Base-by-base conservation (phyloP, 2,329 filamentous ascomycete species). In the Ramichloridium luteum region DNA sequence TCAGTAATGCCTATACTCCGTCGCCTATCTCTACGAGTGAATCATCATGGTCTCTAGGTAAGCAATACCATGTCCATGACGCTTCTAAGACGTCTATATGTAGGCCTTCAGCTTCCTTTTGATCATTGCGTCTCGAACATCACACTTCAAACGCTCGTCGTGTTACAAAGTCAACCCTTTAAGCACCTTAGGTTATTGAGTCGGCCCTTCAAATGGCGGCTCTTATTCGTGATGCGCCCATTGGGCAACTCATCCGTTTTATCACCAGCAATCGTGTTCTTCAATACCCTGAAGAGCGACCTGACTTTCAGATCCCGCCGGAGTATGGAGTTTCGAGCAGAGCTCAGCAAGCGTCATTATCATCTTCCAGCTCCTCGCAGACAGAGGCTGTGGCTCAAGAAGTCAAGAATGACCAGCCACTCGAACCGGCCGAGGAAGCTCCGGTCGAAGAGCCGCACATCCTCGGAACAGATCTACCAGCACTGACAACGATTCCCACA, bases 211-310 rank as follows among this genome's bases (percentile, higher is more conserved):
- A n/a, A n/a, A n/a, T n/a, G n/a, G n/a, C n/a, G n/a, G n/a, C n/a
- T n/a, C 39, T 65, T 4, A 56, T 76, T 35, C 59, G 70, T 48
- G 72, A 76, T 35, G 63, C 72, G 37, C 63, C 72, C 16, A 44
- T 74, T 39, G 73, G 73, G 43, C 71, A 76, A 43, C 42, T 74
- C 29, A 61, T 77, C 41, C 64, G 73, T 43, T 68, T 60, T 43
- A 30, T 65, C 32, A 70, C 71, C 3, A 52, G 54, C 17, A 72
- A 72, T 46, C 61, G 54, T 25, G 47, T 68, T 26, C 57, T 77
- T 9, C 60, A 64, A 36, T 77, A 76, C 37, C 71, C 72, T 11
- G 73, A 77, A 55, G 74, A 78, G 40, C 57, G 57, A 37, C 43
- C 64, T 13, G 69, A 58, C 42, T 78, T 75, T 42, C 46, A 64